phyloP scores from a whole-genome alignment of 2,329 filamentous ascomycete species.

The Arachnopeziza araneosa region DNA sequence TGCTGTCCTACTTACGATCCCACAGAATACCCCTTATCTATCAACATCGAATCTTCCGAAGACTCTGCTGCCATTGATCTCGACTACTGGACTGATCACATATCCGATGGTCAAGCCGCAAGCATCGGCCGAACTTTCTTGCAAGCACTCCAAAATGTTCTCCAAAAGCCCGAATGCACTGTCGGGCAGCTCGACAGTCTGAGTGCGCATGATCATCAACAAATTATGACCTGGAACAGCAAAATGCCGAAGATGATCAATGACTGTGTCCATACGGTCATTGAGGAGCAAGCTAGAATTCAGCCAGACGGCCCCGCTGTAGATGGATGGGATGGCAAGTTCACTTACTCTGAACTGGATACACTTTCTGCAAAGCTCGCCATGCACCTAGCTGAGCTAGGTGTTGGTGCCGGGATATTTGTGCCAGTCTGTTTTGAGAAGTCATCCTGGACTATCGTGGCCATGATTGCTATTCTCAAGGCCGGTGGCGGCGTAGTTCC shows the following conservation, averaged over 20 bases:
- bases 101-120: not conserved
- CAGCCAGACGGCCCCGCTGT: not conserved
- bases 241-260: not conserved
- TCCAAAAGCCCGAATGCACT: not conserved
- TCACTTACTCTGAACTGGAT: not conserved
- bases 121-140: not conserved
- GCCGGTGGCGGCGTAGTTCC: constrained; percentile 27
- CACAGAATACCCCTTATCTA: not conserved
- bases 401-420: constrained; percentile 9
- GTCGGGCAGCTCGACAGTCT: not conserved
- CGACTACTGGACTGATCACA: not conserved
- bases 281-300: not conserved
- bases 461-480: constrained; percentile 26
- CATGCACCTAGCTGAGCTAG: constrained; percentile 2
- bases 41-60: not conserved
- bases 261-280: not conserved
- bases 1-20: not conserved
- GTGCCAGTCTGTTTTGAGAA: constrained; percentile 21
- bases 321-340: not conserved
- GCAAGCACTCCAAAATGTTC: not conserved
- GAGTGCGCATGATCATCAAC: not conserved
- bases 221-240: not conserved
- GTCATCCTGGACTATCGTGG: constrained; percentile 20
- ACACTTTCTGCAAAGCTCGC: not conserved
- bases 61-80: not conserved